Evolutionary conservation across 805 yeast species (phyloP), one percentile per base, ranked within the genome.

Genomic region (Candida multigemmis): DNA sequence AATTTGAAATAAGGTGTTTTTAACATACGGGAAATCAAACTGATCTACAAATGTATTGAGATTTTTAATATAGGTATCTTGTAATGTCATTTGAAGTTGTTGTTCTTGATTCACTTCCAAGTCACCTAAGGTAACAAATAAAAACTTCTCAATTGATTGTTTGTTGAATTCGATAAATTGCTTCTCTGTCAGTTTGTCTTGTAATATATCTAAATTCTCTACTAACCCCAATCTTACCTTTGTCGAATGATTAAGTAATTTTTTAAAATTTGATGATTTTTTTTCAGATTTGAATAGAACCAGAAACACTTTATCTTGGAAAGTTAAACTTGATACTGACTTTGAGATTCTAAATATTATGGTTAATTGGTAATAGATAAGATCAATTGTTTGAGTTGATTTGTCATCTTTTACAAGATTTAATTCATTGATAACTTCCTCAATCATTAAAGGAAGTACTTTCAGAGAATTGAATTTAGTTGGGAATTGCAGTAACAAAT

Each of bases 1-100:
- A 23, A 74, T 55, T 2, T 95, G 94, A 47, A 82, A 73, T n/a
- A 86, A 56, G 17, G 72, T 71, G 39, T 74, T 77, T 39, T 89
- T 85, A 31, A 86, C 65, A 12, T 76, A 69, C 7, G 85, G 66
- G 40, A 78, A 77, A 30, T 78, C 87, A 24, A 77, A 56, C 24
- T 67, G 58, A 6, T 53, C 63, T 3, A 69, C 41, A 18, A 71
- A 50, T 11, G 50, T 34, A 2, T 60, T 49, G 13, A 69, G 48
- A 28, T 68, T 58, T 9, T 37, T 44, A 31, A 82, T 53, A 10
- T 77, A 57, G 18, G 53, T 46, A 19, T 73, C 81, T 44, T 79
- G 87, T 3, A 71, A 41, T 18, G 38, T 32, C 15, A 56, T 47
- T 32, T 57, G 64, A 23, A 41, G 51, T 9, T 39, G 41, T 38